Evolutionary conservation across 345 rosid genomes (phyloP).

Genomic region (Hypericum androsaemum): DNA sequence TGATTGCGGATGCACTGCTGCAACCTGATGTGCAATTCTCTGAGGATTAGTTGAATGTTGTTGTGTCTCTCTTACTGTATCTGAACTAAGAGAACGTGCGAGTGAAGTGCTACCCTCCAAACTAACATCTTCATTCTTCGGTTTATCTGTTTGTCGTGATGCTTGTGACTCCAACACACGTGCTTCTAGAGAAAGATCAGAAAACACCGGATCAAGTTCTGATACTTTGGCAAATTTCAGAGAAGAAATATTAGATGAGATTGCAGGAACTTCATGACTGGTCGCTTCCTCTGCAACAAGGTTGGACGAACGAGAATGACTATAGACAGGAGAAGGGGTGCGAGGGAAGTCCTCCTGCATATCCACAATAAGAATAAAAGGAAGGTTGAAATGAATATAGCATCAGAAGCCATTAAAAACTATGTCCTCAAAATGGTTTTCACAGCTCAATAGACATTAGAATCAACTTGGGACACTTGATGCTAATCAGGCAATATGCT

Average conservation of each 20-base stretch:
- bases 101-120: slow-evolving; percentile 34
- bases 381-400: slow-evolving; percentile 3
- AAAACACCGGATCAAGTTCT: slow-evolving; percentile 34
- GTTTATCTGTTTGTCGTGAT: slow-evolving; percentile 27
- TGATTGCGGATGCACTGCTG: slow-evolving; percentile 29
- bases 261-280: slow-evolving; percentile 38
- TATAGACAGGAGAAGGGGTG: slow-evolving; percentile 68
- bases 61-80: slow-evolving; percentile 28
- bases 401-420: background rate
- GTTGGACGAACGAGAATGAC: slow-evolving; percentile 59
- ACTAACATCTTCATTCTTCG: slow-evolving; percentile 21
- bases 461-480: no score
- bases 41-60: slow-evolving; percentile 35
- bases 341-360: slow-evolving; percentile 60
- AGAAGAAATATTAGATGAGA: slow-evolving; percentile 42
- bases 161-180: slow-evolving; percentile 30
- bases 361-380: slow-evolving; percentile 14
- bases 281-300: slow-evolving; percentile 42
- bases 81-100: slow-evolving; percentile 26
- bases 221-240: slow-evolving; percentile 33
- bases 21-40: slow-evolving; percentile 30
- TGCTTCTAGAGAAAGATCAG: slow-evolving; percentile 30
- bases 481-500: no score
- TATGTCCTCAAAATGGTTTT: no score
- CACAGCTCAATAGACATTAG: no score